Evolutionary conservation across 805 yeast species (phyloP).

Genomic region (Wickerhamiella azymoides): DNA sequence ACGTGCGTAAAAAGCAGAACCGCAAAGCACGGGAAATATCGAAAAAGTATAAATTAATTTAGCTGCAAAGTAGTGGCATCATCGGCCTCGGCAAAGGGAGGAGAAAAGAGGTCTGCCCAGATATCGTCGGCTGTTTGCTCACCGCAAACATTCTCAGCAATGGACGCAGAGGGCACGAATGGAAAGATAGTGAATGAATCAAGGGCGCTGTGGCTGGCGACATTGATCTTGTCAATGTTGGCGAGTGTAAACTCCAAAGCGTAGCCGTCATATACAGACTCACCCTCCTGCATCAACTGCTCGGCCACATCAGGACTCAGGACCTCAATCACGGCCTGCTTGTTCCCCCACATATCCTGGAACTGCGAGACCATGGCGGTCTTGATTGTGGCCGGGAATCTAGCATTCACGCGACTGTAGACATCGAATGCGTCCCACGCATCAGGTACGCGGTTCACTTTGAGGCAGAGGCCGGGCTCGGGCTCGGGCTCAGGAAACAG

Average conservation of each 20-base stretch:
- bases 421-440: background rate
- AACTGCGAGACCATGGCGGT: background rate
- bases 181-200: background rate
- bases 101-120: background rate
- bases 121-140: background rate
- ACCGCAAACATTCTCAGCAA: background rate
- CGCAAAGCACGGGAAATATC: background rate
- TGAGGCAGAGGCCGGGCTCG: background rate
- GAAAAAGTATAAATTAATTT: background rate
- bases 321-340: background rate
- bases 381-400: background rate
- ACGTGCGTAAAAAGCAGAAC: background rate
- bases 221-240: background rate
- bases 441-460: background rate
- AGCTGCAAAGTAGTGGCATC: background rate
- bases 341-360: background rate
- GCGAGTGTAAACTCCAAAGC: background rate
- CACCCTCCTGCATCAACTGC: background rate
- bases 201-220: background rate
- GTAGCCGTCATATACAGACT: background rate
- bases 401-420: background rate
- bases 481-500: background rate
- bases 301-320: background rate
- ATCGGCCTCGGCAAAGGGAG: background rate
- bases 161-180: background rate